Conservation (phyloP, 2,329 filamentous ascomycete species). For the Aspergillus thermomutatus region DNA sequence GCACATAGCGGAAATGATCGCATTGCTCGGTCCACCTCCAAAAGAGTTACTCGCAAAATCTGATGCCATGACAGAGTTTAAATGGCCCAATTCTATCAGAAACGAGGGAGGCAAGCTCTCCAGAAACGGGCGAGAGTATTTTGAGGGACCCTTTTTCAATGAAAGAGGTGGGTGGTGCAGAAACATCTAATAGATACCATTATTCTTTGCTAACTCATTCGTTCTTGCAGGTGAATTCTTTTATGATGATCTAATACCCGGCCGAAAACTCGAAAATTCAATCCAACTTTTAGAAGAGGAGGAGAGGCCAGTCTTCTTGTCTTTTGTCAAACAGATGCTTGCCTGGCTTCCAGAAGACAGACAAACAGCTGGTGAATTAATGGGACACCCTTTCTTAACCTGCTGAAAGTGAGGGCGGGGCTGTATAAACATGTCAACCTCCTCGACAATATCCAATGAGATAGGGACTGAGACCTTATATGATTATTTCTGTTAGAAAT, state of each 20-base stretch:
- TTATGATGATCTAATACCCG: neutral
- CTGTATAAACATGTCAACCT: neutral
- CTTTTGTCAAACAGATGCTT: neutral
- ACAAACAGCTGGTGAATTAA: neutral
- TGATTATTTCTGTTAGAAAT: too few species aligned
- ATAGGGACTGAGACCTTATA: neutral
- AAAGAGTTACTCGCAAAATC: conserved; percentile 22
- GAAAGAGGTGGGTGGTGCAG: conserved; percentile 14
- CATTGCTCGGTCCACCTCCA: conserved; percentile 35
- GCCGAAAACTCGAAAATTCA: neutral
- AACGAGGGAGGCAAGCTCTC: conserved; percentile 13
- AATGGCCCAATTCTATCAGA: conserved; percentile 15
- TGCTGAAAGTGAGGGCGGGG: neutral
- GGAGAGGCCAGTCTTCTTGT: neutral
- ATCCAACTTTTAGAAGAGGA: neutral
- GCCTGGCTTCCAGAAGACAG: neutral
- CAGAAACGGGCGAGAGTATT: conserved; percentile 16
- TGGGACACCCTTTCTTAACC: neutral
- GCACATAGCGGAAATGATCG: conserved; percentile 42
- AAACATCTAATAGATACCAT: neutral
- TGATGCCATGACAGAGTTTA: conserved; percentile 8
- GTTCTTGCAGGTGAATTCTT: neutral
- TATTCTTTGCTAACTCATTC: neutral
- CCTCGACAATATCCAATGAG: neutral
- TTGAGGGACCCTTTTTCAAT: conserved; percentile 25